Percentiles rank a stretch among this genome's conserved stretches.
phyloP scores from a whole-genome alignment of 352 stramenopile species.

The Pythium scleroteichum region DNA sequence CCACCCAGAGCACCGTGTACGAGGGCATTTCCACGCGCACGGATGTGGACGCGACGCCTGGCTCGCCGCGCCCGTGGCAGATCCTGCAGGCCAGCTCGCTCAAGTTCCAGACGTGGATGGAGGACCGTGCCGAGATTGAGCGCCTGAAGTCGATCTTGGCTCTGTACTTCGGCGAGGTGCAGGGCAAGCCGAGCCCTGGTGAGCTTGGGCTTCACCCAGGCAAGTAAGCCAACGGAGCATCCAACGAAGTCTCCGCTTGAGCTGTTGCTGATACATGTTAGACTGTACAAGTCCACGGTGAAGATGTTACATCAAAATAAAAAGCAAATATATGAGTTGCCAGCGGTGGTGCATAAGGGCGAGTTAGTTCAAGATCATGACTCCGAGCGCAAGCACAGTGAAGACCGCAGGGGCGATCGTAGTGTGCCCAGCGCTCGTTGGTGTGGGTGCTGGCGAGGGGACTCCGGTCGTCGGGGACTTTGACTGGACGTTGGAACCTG shows the following conservation, averaged over 20 bases:
- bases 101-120: slow-evolving; percentile 50
- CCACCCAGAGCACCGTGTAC: slow-evolving; percentile 34
- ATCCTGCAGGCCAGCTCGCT: slow-evolving; percentile 32
- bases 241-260: too few species aligned
- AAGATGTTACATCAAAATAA: too few species aligned
- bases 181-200: slow-evolving; percentile 40
- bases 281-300: too few species aligned
- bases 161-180: slow-evolving; percentile 60
- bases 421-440: too few species aligned
- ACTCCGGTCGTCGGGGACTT: too few species aligned
- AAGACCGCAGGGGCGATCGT: too few species aligned
- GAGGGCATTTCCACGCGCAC: slow-evolving; percentile 32
- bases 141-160: slow-evolving; percentile 41
- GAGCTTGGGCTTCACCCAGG: slow-evolving; percentile 31
- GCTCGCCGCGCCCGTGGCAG: slow-evolving; percentile 35
- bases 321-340: too few species aligned
- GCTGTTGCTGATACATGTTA: too few species aligned
- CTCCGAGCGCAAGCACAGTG: too few species aligned
- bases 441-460: too few species aligned
- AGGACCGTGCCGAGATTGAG: slow-evolving; percentile 45
- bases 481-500: background rate
- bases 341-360: too few species aligned
- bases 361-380: too few species aligned
- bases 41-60: slow-evolving; percentile 26
- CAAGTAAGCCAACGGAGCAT: background rate